Conservation (phyloP, 2,329 filamentous ascomycete genomes). For the Graphilbum fragrans region DNA sequence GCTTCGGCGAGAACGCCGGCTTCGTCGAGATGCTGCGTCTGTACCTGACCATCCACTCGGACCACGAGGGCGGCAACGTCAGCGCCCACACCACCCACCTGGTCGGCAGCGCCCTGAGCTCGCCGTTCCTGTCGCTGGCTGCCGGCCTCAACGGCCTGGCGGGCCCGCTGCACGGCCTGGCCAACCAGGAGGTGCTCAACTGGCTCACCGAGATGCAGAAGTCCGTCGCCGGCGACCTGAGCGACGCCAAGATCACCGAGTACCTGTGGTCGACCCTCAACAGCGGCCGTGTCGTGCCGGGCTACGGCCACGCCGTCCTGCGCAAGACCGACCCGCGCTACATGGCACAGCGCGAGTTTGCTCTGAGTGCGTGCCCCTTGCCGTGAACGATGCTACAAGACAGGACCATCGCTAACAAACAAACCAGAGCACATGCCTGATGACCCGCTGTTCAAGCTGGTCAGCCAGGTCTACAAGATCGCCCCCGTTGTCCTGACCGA, state of each 20-base stretch:
- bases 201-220: constrained; percentile 99
- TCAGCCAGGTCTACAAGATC: constrained; percentile 99
- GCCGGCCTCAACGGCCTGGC: constrained; percentile 97
- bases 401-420: background rate
- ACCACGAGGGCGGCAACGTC: constrained; percentile 99
- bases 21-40: constrained; percentile 97
- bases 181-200: constrained; percentile 98
- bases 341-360: constrained; percentile 95
- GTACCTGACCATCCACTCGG: constrained; percentile 99
- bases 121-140: constrained; percentile 89
- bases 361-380: constrained; percentile 38
- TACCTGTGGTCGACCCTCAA: constrained; percentile 99
- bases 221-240: constrained; percentile 82
- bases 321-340: constrained; percentile 99
- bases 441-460: constrained; percentile 99
- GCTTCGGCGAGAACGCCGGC: constrained; percentile 88
- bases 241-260: constrained; percentile 91
- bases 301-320: constrained; percentile 97
- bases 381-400: no score
- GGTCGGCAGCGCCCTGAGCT: constrained; percentile 92
- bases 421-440: constrained; percentile 65
- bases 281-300: constrained; percentile 87
- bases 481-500: constrained; percentile 93
- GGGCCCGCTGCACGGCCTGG: constrained; percentile 94
- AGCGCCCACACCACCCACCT: constrained; percentile 97